phyloP scores from a whole-genome alignment of 345 rosid genomes.

The Limnanthes douglasii region DNA sequence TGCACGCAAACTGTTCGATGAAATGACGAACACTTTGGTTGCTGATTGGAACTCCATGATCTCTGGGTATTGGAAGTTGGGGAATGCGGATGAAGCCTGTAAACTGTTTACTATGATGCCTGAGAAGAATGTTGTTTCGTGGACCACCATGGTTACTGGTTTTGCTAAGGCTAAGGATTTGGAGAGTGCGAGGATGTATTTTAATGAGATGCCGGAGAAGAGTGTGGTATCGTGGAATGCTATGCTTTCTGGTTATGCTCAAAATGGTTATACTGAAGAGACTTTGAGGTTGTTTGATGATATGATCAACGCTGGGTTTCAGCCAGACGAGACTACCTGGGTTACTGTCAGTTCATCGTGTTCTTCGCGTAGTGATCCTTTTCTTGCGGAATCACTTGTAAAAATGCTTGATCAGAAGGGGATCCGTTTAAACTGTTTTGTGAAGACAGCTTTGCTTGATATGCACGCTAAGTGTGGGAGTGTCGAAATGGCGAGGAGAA shows the following conservation, averaged over 20 bases:
- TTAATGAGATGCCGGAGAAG: conserved; percentile 26
- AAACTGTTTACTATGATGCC: conserved; percentile 19
- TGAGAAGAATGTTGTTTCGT: conserved; percentile 20
- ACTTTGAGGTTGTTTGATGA: conserved; percentile 27
- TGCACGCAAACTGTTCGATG: conserved; percentile 43
- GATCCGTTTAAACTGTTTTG: conserved; percentile 17
- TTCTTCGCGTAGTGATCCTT: conserved; percentile 24
- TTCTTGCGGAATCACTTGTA: conserved; percentile 17
- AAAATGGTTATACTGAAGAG: conserved; percentile 23
- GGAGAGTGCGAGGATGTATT: conserved; percentile 23
- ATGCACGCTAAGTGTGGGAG: conserved; percentile 29
- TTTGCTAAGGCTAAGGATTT: conserved; percentile 20
- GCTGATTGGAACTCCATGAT: conserved; percentile 42
- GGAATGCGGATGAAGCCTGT: conserved; percentile 17
- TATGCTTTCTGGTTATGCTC: conserved; percentile 38
- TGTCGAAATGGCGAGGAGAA: conserved; percentile 16
- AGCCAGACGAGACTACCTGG: conserved; percentile 35
- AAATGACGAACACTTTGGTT: conserved; percentile 24
- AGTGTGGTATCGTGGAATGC: conserved; percentile 40
- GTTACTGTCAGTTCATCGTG: conserved; percentile 27
- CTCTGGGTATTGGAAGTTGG: conserved; percentile 29
- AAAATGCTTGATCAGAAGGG: conserved; percentile 9
- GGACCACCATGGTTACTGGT: conserved; percentile 32
- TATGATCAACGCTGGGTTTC: conserved; percentile 23
- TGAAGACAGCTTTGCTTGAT: conserved; percentile 33